Evolutionary conservation across 768 basidiomycete genomes (phyloP).

Genomic region (Trametes punicea): DNA sequence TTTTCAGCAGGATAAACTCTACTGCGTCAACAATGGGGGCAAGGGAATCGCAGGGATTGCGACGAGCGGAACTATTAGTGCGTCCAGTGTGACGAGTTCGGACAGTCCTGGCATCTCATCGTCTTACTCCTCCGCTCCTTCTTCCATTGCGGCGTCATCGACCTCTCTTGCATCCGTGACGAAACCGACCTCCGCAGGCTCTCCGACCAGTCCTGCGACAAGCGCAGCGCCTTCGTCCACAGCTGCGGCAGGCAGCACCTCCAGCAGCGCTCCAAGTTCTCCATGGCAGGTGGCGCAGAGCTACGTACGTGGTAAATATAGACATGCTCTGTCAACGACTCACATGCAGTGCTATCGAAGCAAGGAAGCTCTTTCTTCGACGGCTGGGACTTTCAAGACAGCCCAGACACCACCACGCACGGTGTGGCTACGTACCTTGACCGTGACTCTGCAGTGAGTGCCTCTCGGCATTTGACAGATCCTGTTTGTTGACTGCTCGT

Average conservation of each 20-base stretch:
- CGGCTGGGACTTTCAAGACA: conserved; percentile 72
- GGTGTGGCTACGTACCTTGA: conserved; percentile 69
- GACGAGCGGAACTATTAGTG: conserved; percentile 17
- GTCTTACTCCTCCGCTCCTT: background rate
- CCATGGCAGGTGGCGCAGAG: conserved; percentile 50
- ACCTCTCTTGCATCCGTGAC: background rate
- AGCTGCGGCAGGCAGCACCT: conserved; percentile 1
- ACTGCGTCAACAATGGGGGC: conserved; percentile 21
- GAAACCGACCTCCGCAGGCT: conserved; percentile 11
- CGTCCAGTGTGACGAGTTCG: conserved; percentile 35
- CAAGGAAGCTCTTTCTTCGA: conserved; percentile 74
- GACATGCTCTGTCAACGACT: conserved; percentile 5
- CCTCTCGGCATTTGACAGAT: background rate
- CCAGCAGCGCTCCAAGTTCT: conserved; percentile 17
- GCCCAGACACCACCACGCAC: conserved; percentile 66
- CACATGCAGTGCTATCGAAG: conserved; percentile 30
- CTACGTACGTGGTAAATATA: conserved; percentile 43
- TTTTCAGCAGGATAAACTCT: conserved; percentile 17
- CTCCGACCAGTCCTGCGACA: conserved; percentile 22
- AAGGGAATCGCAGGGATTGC: conserved; percentile 6
- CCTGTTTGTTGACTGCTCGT: background rate
- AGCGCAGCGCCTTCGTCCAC: background rate
- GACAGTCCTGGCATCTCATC: conserved; percentile 2
- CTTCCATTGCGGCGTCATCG: conserved; percentile 1
- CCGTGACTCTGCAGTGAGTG: conserved; percentile 53